A percentile compares a stretch with the other conserved stretches of the same genome.
Evolutionary conservation across 225 moss, liverwort and hornwort species (phyloP).

Genomic region (Polytrichum commune): DNA sequence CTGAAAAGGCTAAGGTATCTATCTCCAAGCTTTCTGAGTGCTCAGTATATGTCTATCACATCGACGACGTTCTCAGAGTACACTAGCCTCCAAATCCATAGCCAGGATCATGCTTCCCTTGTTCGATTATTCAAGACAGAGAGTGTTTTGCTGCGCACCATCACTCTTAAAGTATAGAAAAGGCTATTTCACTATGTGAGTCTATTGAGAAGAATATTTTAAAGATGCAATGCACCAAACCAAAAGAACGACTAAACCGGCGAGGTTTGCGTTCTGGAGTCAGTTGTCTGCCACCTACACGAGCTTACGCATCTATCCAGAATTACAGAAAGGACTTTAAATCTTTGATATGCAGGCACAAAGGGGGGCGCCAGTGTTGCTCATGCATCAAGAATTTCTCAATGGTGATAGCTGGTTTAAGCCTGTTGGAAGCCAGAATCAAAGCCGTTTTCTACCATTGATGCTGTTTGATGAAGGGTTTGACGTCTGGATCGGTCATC

Average conservation of each 20-base stretch:
- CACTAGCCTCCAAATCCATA: too few relatives aligned
- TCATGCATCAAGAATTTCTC: conserved; percentile 74
- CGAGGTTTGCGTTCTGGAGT: not conserved
- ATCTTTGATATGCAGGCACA: conserved; percentile 21
- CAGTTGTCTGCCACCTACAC: not conserved
- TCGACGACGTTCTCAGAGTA: too few relatives aligned
- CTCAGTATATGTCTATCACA: too few relatives aligned
- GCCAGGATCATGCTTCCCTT: too few relatives aligned
- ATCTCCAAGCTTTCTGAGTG: too few relatives aligned
- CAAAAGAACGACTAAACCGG: not conserved
- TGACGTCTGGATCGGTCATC: conserved; percentile 87
- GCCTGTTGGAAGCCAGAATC: conserved; percentile 18
- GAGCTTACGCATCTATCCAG: not conserved
- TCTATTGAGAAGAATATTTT: not conserved
- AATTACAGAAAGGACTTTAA: not conserved
- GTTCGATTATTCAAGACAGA: not conserved
- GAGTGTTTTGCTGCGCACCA: too few relatives aligned
- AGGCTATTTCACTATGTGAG: not conserved
- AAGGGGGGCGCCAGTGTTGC: conserved; percentile 52
- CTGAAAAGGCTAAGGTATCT: too few relatives aligned
- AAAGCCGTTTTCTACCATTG: conserved; percentile 48
- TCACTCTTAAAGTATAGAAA: not conserved
- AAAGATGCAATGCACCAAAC: not conserved
- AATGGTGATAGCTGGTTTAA: conserved; percentile 70
- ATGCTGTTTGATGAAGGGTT: conserved; percentile 69